These are phyloP conservation scores for Solanum hybrid DNA, from an alignment of 305 asterid species.

Conservation along the genomic window DNA sequence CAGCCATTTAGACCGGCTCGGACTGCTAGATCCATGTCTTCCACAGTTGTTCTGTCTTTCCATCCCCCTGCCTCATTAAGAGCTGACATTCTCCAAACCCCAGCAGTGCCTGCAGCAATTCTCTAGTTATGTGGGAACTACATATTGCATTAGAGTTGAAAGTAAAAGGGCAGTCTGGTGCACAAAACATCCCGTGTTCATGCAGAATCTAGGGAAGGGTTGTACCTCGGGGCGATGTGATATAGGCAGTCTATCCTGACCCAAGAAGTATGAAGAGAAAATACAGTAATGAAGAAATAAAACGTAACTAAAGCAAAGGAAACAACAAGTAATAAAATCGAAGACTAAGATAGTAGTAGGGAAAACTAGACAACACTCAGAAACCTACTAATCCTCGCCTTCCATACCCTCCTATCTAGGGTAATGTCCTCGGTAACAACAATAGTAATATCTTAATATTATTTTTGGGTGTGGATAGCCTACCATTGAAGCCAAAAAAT, in stretches of 20 bases:
- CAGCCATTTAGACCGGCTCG: slow-evolving; percentile 28
- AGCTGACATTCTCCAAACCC: slow-evolving; percentile 28
- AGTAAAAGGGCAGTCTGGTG: not conserved
- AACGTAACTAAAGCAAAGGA: fast-evolving
- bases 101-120: slow-evolving; percentile 25
- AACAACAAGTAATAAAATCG: not conserved
- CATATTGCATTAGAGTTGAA: not conserved
- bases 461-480: slow-evolving; percentile 13
- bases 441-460: not conserved
- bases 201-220: not conserved
- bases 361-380: not conserved
- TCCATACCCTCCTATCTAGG: not conserved
- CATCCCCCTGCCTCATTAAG: slow-evolving; percentile 31
- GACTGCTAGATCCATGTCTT: slow-evolving; percentile 29
- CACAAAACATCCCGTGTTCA: not conserved
- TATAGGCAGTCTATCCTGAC: not conserved
- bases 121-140: not conserved
- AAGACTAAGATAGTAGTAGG: not conserved
- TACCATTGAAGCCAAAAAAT: slow-evolving; percentile 21
- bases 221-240: fast-evolving
- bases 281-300: not conserved
- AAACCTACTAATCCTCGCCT: not conserved
- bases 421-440: not conserved
- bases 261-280: not conserved
- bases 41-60: slow-evolving; percentile 31